These are phyloP conservation scores for Pythium monospermum DNA, from an alignment of 352 stramenopile species.

Conservation along the genomic window DNA sequence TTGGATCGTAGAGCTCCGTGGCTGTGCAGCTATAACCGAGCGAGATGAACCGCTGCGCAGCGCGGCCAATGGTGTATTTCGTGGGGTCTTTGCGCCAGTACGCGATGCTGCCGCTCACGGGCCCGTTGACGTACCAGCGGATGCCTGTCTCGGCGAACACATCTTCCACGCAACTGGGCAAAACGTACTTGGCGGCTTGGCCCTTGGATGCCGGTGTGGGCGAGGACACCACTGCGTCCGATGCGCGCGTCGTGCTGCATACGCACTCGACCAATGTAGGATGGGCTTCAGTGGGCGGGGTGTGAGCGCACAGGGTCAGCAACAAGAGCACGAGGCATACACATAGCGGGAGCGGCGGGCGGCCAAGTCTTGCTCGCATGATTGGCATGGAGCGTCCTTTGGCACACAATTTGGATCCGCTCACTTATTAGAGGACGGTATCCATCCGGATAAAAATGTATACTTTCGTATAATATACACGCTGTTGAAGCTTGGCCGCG, in stretches of 20 bases:
- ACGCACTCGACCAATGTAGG: slow-evolving; percentile 72
- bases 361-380: too few relatives aligned
- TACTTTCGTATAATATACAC: too few relatives aligned
- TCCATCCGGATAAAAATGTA: too few relatives aligned
- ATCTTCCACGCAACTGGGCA: slow-evolving; percentile 68
- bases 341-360: too few relatives aligned
- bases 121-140: slow-evolving; percentile 76
- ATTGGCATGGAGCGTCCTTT: too few relatives aligned
- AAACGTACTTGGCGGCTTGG: slow-evolving; percentile 45
- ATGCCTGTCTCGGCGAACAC: slow-evolving; percentile 79
- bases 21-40: slow-evolving; percentile 67
- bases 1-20: slow-evolving; percentile 66
- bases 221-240: slow-evolving; percentile 44
- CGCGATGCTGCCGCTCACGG: slow-evolving; percentile 39
- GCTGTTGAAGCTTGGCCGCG: too few relatives aligned
- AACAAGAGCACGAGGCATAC: background rate
- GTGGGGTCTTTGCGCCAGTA: slow-evolving; percentile 50
- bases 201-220: slow-evolving; percentile 32
- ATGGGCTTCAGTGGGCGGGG: too few relatives aligned
- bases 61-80: slow-evolving; percentile 43
- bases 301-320: background rate
- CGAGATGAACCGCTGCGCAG: slow-evolving; percentile 54
- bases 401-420: too few relatives aligned
- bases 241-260: slow-evolving; percentile 63
- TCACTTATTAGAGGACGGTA: too few relatives aligned